Base-by-base conservation (phyloP, 2,329 filamentous ascomycete genomes). In the Diaporthe sp. region DNA sequence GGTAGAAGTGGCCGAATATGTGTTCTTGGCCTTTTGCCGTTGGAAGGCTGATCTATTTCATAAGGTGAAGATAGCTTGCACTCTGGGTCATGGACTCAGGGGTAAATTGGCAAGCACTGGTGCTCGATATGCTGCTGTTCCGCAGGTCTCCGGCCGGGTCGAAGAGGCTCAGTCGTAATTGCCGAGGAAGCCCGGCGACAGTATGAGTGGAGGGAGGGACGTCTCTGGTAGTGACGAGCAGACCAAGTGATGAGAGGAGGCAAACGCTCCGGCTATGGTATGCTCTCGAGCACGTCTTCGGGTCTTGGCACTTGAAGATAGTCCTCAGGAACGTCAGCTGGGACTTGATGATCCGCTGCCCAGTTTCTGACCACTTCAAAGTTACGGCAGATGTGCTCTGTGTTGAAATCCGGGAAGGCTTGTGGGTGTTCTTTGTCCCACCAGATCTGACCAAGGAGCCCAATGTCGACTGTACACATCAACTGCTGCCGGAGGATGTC, bases 371-470 rank as follows among this genome's bases (percentile, higher is more conserved):
- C 83, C 1, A 83, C 85, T 39, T 91, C 88, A 74, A 87, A 91
- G 77, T 91, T 87, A 13, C 87, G 85, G 78, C 89, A 90, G 57
- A 84, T 84, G 77, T 91, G 89, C 76, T 85, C 81, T 0, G 87
- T 90, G 76, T 89, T 89, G 82, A 91, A 90, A 79, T 91, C 88
- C 3, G 89, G 86, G 77, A 88, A 90, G 10, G 85, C 81, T 74
- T 85, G 80, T 0, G 85, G 84, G 9, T 82, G 81, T 6, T 81
- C 77, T n/a, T 78, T 79, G 51, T 89, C 78, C 87, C 87, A 72
- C 89, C 89, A 91, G 13, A 90, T 82, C 76, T 90, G 88, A 2
- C 88, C 88, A 0, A 90, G 82, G 1, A 91, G 84, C 3, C 88
- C 89, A 12, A 88, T 84, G 74, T 90, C 88, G 0, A 87, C 82